These are phyloP conservation scores for Magnusiomyces suaveolens DNA, from an alignment of 1,139 yeast genomes.

Conservation along the genomic window DNA sequence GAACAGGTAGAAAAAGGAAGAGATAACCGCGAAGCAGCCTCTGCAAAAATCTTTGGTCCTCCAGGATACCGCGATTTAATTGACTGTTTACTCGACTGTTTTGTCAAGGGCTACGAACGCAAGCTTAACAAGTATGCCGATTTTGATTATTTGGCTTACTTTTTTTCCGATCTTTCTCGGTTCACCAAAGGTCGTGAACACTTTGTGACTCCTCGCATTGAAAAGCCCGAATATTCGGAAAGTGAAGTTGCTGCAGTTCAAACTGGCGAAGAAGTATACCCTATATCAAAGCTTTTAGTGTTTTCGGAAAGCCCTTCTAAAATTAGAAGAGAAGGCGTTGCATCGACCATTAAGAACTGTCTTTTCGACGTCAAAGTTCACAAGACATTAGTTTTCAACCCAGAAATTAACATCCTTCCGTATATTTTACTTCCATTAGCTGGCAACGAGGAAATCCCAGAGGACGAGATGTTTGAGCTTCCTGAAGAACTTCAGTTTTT, in stretches of 20 bases:
- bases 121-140: constrained; percentile 60
- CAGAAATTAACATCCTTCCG: constrained; percentile 64
- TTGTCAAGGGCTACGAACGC: constrained; percentile 75
- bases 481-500: constrained; percentile 84
- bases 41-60: constrained; percentile 4
- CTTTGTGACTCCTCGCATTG: constrained; percentile 56
- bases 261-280: constrained; percentile 64
- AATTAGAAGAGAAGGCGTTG: constrained; percentile 84
- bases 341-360: constrained; percentile 83
- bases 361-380: constrained; percentile 73
- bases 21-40: constrained; percentile 5
- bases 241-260: constrained; percentile 39
- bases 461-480: constrained; percentile 76
- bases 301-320: constrained; percentile 75
- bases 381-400: constrained; percentile 47
- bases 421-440: constrained; percentile 76
- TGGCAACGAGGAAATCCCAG: constrained; percentile 67
- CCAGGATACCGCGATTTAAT: constrained; percentile 44
- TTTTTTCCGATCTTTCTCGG: constrained; percentile 85
- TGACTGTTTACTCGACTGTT: constrained; percentile 82
- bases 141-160: constrained; percentile 75
- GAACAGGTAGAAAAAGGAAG: constrained; percentile 3
- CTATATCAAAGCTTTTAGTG: constrained; percentile 68
- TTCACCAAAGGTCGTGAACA: constrained; percentile 58
- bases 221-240: constrained; percentile 69